phyloP scores from a whole-genome alignment of 1,139 yeast species.

The Geotrichum restrictum region DNA sequence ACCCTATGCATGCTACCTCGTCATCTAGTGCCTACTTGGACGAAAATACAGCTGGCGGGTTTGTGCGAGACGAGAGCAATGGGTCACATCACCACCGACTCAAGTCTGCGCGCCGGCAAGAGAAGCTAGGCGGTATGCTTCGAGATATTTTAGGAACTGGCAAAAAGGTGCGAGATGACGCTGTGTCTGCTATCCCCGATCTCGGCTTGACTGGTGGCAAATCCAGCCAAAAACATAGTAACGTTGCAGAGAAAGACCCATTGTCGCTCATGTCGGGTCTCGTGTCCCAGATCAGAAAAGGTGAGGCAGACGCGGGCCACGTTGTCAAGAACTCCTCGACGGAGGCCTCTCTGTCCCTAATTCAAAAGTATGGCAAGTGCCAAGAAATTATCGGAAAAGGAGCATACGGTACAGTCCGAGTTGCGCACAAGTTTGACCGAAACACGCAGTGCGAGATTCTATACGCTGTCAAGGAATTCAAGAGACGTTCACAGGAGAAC shows the following conservation, averaged over 20 bases:
- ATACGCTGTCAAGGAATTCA: slow-evolving; percentile 82
- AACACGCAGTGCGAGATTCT: slow-evolving; percentile 47
- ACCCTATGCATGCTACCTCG: too few species aligned
- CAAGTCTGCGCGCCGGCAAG: slow-evolving; percentile 77
- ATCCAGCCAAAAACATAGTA: slow-evolving; percentile 4
- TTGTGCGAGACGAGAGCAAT: slow-evolving; percentile 11
- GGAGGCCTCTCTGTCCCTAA: slow-evolving; percentile 39
- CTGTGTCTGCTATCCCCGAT: slow-evolving; percentile 81
- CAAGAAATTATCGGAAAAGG: slow-evolving; percentile 81
- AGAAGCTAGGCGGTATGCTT: slow-evolving; percentile 79
- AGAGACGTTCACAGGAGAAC: slow-evolving; percentile 53
- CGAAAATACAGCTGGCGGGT: slow-evolving; percentile 5
- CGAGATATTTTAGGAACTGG: slow-evolving; percentile 70
- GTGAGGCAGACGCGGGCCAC: slow-evolving; percentile 18
- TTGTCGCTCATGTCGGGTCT: slow-evolving; percentile 82
- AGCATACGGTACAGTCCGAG: slow-evolving; percentile 78
- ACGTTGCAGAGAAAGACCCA: slow-evolving; percentile 26
- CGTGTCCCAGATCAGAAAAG: slow-evolving; percentile 37
- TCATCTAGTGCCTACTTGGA: slow-evolving; percentile 2
- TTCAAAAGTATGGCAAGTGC: slow-evolving; percentile 72
- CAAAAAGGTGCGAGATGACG: slow-evolving; percentile 73
- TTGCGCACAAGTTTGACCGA: slow-evolving; percentile 54
- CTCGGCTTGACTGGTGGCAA: slow-evolving; percentile 23
- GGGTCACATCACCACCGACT: slow-evolving; percentile 67
- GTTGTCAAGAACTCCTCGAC: slow-evolving; percentile 27